A percentile compares a stretch with the other conserved stretches of the same genome.
Evolutionary conservation across 2,329 filamentous ascomycete genomes (phyloP).

Genomic region (Bipolaris sorokiniana): DNA sequence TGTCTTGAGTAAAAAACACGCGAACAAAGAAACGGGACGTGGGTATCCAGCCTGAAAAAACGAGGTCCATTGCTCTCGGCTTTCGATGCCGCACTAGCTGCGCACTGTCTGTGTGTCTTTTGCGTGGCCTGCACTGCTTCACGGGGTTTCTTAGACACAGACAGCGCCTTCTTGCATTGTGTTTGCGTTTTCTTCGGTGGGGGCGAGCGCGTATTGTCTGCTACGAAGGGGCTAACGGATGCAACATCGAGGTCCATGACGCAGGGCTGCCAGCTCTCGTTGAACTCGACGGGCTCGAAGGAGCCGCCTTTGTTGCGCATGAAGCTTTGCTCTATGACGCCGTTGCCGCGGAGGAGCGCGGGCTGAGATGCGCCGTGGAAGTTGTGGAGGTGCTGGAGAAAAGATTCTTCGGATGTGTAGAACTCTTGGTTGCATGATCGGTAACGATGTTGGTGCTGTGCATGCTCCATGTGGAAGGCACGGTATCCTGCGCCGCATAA

Average conservation of each 20-base stretch:
- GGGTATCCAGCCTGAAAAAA: conserved; percentile 42
- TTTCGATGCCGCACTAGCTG: conserved; percentile 24
- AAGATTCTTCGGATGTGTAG: conserved; percentile 42
- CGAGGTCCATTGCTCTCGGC: conserved; percentile 31
- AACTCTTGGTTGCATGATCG: conserved; percentile 44
- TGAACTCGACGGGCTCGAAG: conserved; percentile 45
- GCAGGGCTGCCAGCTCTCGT: conserved; percentile 42
- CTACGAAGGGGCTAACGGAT: conserved; percentile 37
- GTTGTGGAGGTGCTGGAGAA: conserved; percentile 44
- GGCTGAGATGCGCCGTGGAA: conserved; percentile 41
- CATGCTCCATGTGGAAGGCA: conserved; percentile 42
- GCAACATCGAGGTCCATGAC: conserved; percentile 31
- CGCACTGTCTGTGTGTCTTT: conserved; percentile 29
- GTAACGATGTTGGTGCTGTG: conserved; percentile 42
- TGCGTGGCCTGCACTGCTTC: conserved; percentile 12
- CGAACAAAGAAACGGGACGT: conserved; percentile 39
- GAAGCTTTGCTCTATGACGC: conserved; percentile 44
- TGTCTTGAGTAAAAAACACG: conserved; percentile 44
- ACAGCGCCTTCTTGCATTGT: conserved; percentile 17
- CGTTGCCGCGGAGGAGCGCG: conserved; percentile 31
- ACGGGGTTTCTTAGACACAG: conserved; percentile 24
- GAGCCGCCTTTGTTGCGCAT: conserved; percentile 45
- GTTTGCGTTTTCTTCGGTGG: conserved; percentile 8
- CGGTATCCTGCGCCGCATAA: conserved; percentile 44
- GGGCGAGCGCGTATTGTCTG: conserved; percentile 13